Evolutionary conservation across 352 stramenopile genomes (phyloP).

Genomic region (Globisporangium apiculatum): DNA sequence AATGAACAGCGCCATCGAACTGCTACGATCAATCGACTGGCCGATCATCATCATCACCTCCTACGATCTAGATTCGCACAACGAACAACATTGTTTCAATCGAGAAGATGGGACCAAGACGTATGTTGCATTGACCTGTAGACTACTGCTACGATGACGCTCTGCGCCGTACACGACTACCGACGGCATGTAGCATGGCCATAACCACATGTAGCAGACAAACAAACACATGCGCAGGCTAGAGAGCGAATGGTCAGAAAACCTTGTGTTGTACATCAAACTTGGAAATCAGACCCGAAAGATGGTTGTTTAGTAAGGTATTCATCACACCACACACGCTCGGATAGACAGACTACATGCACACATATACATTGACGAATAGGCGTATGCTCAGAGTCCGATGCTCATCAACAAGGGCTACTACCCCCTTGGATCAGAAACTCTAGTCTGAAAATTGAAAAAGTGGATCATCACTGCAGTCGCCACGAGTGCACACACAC

Average conservation of each 20-base stretch:
- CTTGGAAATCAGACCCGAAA: constrained; percentile 89
- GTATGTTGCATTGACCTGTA: too few species aligned
- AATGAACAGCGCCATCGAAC: neutral
- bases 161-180: neutral
- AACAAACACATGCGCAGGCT: too few species aligned
- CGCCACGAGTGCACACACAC: constrained; percentile 1
- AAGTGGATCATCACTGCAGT: constrained; percentile 77
- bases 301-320: constrained; percentile 82
- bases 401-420: constrained; percentile 77
- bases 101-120: too few species aligned
- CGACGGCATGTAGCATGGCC: too few species aligned
- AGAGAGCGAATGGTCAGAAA: constrained; percentile 62
- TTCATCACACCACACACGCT: constrained; percentile 67
- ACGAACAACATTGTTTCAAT: too few species aligned
- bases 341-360: neutral
- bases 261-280: constrained; percentile 72
- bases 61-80: too few species aligned
- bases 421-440: constrained; percentile 87
- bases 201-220: too few species aligned
- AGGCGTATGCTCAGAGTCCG: constrained; percentile 65
- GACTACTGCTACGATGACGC: too few species aligned
- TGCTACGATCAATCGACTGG: neutral
- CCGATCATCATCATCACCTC: too few species aligned
- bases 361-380: constrained; percentile 5
- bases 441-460: constrained; percentile 88